These are phyloP conservation scores for Psidium guajava DNA, from an alignment of 345 rosid genomes.

Conservation along the genomic window DNA sequence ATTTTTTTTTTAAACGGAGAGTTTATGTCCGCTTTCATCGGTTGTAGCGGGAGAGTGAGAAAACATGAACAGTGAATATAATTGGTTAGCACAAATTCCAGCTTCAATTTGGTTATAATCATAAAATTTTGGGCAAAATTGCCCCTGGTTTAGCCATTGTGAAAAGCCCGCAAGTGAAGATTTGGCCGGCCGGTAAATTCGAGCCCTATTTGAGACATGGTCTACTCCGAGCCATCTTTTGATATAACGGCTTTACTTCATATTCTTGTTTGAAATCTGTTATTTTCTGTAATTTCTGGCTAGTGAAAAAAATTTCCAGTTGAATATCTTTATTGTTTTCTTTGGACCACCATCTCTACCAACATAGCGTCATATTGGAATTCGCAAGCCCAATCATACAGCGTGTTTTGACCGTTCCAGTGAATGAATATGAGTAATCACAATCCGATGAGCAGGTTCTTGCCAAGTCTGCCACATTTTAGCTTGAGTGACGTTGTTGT, in stretches of 20 bases:
- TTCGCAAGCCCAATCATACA: not conserved
- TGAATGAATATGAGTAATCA: not conserved
- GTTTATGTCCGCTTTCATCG: no score
- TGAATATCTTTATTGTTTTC: not conserved
- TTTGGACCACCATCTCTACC: not conserved
- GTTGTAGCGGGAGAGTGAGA: no score
- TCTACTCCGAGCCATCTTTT: rapidly evolving
- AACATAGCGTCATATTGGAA: not conserved
- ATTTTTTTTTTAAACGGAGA: no score
- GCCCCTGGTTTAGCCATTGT: no score
- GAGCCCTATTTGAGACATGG: not conserved
- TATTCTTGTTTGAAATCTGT: not conserved
- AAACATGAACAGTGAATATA: no score
- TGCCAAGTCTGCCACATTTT: not conserved
- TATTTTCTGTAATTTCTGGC: not conserved
- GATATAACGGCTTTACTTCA: not conserved
- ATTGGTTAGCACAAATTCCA: no score
- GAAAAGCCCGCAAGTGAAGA: no score
- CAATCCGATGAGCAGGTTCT: not conserved
- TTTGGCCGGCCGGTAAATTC: no score
- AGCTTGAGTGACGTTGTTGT: not conserved
- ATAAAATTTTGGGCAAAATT: no score
- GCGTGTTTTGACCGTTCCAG: not conserved
- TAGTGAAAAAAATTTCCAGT: not conserved
- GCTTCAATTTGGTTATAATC: no score